These are phyloP conservation scores for Cladosporium sp. DNA, from an alignment of 2,329 filamentous ascomycete species.

Conservation along the genomic window DNA sequence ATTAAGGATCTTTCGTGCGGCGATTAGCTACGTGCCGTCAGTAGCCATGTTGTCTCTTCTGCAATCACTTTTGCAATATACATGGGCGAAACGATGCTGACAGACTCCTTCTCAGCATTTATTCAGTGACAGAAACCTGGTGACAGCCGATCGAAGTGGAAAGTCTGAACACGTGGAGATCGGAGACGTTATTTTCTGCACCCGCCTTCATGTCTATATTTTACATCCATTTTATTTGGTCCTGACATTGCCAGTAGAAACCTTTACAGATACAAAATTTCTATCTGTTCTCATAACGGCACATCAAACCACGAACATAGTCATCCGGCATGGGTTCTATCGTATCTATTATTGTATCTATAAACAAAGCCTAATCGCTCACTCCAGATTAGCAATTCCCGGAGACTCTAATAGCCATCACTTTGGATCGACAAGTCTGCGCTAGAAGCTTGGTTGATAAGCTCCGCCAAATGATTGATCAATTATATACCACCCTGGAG, in stretches of 20 bases:
- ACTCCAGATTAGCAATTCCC: not conserved
- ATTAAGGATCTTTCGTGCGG: too few relatives aligned
- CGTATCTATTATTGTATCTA: too few relatives aligned
- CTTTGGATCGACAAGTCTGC: not conserved
- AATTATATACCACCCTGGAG: not conserved
- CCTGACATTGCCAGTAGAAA: not conserved
- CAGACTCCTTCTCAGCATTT: not conserved
- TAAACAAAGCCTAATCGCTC: not conserved
- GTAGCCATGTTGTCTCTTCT: not conserved
- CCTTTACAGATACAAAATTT: not conserved
- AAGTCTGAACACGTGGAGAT: not conserved
- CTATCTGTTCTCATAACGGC: not conserved
- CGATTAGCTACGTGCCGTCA: not conserved
- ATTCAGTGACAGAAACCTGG: not conserved
- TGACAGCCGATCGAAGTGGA: not conserved
- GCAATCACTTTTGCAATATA: not conserved
- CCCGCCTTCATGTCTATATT: not conserved
- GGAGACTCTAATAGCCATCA: not conserved
- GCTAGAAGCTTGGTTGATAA: not conserved
- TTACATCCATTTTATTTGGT: not conserved
- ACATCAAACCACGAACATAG: not conserved
- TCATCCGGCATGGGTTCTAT: not conserved
- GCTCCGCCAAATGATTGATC: not conserved
- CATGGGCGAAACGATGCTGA: not conserved
- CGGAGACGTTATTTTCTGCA: not conserved